A percentile compares a stretch with the other conserved stretches of the same genome.
phyloP scores from a whole-genome alignment of 805 yeast genomes.

The Starmerella ratchasimensis region DNA sequence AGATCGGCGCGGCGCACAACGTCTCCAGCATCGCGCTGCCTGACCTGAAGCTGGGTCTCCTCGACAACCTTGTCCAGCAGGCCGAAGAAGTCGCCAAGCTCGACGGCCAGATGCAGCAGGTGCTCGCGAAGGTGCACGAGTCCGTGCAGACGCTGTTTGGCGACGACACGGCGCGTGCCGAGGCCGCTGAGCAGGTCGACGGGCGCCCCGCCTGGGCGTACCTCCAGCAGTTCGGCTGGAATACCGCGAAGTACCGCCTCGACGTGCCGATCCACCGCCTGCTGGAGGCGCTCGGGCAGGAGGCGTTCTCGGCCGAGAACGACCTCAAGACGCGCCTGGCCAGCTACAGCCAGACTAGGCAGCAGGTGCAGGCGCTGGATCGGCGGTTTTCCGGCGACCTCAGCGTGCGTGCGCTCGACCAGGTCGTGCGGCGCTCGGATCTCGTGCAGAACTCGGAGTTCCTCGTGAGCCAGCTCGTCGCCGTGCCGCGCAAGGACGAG shows the following conservation, averaged over 20 bases:
- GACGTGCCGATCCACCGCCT: conserved; percentile 73
- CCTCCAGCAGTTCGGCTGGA: conserved; percentile 73
- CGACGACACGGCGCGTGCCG: conserved; percentile 32
- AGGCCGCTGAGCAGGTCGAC: conserved; percentile 39
- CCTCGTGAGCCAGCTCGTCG: conserved; percentile 71
- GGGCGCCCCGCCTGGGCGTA: conserved; percentile 46
- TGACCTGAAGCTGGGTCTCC: conserved; percentile 81
- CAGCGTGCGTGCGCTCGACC: conserved; percentile 80
- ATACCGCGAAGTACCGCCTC: conserved; percentile 66
- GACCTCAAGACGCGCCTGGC: conserved; percentile 72
- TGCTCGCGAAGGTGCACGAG: conserved; percentile 66
- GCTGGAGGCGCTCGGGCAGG: conserved; percentile 53
- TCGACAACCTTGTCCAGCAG: conserved; percentile 80
- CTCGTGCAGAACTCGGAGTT: conserved; percentile 79
- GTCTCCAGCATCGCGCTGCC: conserved; percentile 54
- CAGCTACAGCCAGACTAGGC: conserved; percentile 66
- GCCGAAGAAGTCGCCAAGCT: conserved; percentile 76
- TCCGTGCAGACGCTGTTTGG: conserved; percentile 32
- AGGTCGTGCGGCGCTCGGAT: conserved; percentile 68
- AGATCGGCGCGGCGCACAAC: conserved; percentile 32
- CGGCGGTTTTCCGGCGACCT: conserved; percentile 89
- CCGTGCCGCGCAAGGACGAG: conserved; percentile 59
- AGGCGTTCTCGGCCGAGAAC: conserved; percentile 68
- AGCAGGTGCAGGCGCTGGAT: conserved; percentile 75
- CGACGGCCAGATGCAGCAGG: conserved; percentile 60